Evolutionary conservation across 2,329 filamentous ascomycete genomes (phyloP).

Genomic region (Leptographium galeiforme): DNA sequence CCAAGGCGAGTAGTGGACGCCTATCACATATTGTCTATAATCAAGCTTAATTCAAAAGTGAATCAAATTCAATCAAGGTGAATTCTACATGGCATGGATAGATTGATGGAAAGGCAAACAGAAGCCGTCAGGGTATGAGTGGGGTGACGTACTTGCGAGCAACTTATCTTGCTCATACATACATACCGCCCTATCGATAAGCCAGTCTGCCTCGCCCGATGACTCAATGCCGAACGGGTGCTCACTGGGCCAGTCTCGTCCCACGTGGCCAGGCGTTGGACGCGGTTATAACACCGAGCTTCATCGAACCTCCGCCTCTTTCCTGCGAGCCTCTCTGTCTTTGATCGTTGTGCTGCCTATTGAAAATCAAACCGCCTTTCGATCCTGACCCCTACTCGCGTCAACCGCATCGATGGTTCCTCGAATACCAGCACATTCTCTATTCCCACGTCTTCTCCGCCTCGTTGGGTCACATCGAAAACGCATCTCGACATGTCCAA

Average conservation of each 20-base stretch:
- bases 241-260: neutral
- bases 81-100: too few relatives aligned
- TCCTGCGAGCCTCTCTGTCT: too few relatives aligned
- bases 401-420: neutral
- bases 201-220: neutral
- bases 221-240: neutral
- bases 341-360: too few relatives aligned
- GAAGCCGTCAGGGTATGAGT: too few relatives aligned
- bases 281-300: too few relatives aligned
- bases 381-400: neutral
- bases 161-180: too few relatives aligned
- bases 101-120: too few relatives aligned
- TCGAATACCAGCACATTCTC: neutral
- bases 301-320: too few relatives aligned
- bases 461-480: slow-evolving; percentile 8
- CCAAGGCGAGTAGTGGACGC: slow-evolving; percentile 5
- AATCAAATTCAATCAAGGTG: neutral
- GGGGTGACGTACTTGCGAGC: too few relatives aligned
- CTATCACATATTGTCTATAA: neutral
- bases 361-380: neutral
- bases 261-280: too few relatives aligned
- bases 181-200: slow-evolving; percentile 3
- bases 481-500: slow-evolving; percentile 29
- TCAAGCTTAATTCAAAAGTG: neutral
- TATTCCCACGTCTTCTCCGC: slow-evolving; percentile 20